Base-by-base conservation (phyloP, 129 eudicot genomes). In the Artemisia argyi region DNA sequence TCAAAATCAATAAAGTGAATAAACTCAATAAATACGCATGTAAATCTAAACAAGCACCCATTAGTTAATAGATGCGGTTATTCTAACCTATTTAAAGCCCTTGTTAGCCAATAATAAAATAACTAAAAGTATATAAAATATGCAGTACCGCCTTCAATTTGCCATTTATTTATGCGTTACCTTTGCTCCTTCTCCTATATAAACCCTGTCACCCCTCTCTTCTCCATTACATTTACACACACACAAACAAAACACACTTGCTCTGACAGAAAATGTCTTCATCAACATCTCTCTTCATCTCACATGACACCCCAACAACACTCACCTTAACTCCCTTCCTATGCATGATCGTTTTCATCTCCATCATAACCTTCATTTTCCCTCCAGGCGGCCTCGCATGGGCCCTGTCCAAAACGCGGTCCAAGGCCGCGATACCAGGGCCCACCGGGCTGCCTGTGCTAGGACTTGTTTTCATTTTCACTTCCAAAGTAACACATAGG, bases 341-440 rank as follows among this genome's bases (percentile, higher is more conserved):
- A 20, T 67, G 59, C 65, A n/a, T 76, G 28, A 5, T 85, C 11
- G 50, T 79, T 54, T 78, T 84, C 28, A 20, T 76, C 61, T 75
- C 86, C 4, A 62, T 84, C 3, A 79, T 90, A 56, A 66, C 89
- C 54, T 81, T 93, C 85, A 69, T 87, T 72, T 76, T 93, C 0
- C 53, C 83, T 18, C 96, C 98, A 0, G 98, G 98, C 4, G 98
- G 98, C 2, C 90, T 93, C 17, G 96, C 98, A n/a, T 93, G 98
- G 98, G 90, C 98, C 14, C 39, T 89, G 0, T 83, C 87, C 0
- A 84, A 78, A 66, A 1, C 83, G 30, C 44, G 79, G 51, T 30
- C 96, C 13, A 60, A 73, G 49, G 3, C 84, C 63, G 79, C 82
- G 35, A 93, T 93, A 20, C 92, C 96, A 1, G 98, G 98, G 7